These are phyloP conservation scores for Candida andamanensis DNA, from an alignment of 805 yeast genomes.

Conservation along the genomic window DNA sequence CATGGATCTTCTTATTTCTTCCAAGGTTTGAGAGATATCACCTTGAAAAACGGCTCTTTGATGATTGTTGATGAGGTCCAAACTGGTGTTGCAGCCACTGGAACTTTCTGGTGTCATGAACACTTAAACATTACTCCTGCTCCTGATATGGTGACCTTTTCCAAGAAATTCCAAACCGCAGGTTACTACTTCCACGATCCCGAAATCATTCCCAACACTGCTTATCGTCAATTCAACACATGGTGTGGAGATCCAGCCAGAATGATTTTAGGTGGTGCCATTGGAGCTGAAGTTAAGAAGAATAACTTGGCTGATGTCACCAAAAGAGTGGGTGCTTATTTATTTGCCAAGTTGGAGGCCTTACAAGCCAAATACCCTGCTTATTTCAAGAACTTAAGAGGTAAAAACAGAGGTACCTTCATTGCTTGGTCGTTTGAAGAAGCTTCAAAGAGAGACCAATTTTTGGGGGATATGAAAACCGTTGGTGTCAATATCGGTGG, in stretches of 20 bases:
- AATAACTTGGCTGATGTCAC: slow-evolving; percentile 55
- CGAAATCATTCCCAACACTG: slow-evolving; percentile 63
- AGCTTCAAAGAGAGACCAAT: slow-evolving; percentile 51
- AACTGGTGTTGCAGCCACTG: slow-evolving; percentile 88
- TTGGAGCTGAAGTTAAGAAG: slow-evolving; percentile 58
- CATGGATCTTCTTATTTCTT: slow-evolving; percentile 74
- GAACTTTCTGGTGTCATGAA: slow-evolving; percentile 84
- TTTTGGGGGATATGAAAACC: slow-evolving; percentile 53
- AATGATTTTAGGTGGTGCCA: slow-evolving; percentile 69
- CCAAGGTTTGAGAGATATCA: slow-evolving; percentile 77
- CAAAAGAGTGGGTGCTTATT: slow-evolving; percentile 60
- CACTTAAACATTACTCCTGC: slow-evolving; percentile 71
- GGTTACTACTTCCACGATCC: slow-evolving; percentile 80
- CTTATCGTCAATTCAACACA: slow-evolving; percentile 90
- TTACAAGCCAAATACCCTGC: slow-evolving; percentile 58
- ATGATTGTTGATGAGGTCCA: slow-evolving; percentile 84
- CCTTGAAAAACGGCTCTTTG: slow-evolving; percentile 63
- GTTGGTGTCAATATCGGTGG: slow-evolving; percentile 80
- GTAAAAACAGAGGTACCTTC: slow-evolving; percentile 60
- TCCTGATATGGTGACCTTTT: slow-evolving; percentile 81
- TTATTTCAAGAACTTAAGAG: slow-evolving; percentile 54
- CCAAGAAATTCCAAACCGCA: slow-evolving; percentile 86
- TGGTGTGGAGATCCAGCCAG: slow-evolving; percentile 93
- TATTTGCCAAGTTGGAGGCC: slow-evolving; percentile 50
- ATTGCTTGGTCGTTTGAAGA: slow-evolving; percentile 58